A percentile compares a stretch with the other conserved stretches of the same genome.
These are phyloP conservation scores for Wakefieldia striispora DNA, from an alignment of 768 basidiomycete species.

Conservation along the genomic window DNA sequence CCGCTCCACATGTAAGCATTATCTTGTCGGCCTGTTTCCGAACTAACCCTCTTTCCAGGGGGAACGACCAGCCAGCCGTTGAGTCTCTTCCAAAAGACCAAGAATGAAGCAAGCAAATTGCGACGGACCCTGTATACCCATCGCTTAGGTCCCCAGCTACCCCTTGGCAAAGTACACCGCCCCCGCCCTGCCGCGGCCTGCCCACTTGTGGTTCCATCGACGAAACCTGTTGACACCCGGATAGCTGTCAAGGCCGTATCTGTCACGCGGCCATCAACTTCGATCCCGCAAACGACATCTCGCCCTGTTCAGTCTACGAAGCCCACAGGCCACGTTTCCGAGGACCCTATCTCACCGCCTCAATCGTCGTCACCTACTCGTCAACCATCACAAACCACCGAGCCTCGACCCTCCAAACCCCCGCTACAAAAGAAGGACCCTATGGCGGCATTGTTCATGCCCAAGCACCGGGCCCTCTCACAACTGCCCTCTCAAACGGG, in stretches of 20 bases:
- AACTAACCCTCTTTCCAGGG: constrained; percentile 35
- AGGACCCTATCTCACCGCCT: constrained; percentile 32
- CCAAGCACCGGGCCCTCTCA: constrained; percentile 67
- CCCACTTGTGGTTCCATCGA: constrained; percentile 35
- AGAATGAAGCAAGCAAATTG: constrained; percentile 64
- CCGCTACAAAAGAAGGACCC: constrained; percentile 58
- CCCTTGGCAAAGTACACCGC: constrained; percentile 42
- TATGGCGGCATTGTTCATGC: constrained; percentile 63
- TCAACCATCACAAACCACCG: constrained; percentile 19
- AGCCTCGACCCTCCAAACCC: constrained; percentile 36
- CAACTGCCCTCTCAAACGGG: constrained; percentile 43
- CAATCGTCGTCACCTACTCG: constrained; percentile 10
- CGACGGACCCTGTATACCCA: constrained; percentile 59
- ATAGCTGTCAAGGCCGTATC: constrained; percentile 54
- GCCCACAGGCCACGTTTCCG: constrained; percentile 6
- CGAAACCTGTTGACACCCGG: constrained; percentile 32
- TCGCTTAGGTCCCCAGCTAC: constrained; percentile 54
- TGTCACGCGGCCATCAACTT: constrained; percentile 33
- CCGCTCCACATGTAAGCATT: constrained; percentile 51
- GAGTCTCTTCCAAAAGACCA: constrained; percentile 76
- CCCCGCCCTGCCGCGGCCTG: constrained; percentile 33
- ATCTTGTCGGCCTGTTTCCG: background rate
- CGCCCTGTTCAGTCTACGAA: constrained; percentile 34
- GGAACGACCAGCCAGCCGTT: constrained; percentile 47
- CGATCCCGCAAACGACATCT: constrained; percentile 7